Percentiles rank a stretch among this genome's conserved stretches.
Evolutionary conservation across 1,284 basidiomycete genomes (phyloP).

Genomic region (Somion occarium): DNA sequence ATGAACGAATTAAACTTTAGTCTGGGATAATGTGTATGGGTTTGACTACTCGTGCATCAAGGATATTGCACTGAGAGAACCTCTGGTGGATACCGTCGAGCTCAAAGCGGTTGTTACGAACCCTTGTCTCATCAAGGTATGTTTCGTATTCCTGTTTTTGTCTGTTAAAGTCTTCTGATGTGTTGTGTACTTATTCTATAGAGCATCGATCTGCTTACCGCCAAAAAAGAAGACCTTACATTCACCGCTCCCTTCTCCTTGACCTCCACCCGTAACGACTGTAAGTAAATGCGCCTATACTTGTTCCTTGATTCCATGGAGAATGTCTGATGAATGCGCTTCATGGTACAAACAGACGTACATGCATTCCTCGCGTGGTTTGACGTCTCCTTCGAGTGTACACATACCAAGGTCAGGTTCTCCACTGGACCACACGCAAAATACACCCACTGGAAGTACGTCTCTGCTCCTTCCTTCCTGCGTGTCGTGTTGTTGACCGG

Average conservation of each 20-base stretch:
- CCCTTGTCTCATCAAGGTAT: constrained; percentile 81
- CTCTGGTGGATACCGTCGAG: constrained; percentile 97
- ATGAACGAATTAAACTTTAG: constrained; percentile 36
- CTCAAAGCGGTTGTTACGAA: constrained; percentile 89
- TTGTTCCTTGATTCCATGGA: too few species aligned
- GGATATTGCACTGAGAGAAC: constrained; percentile 95
- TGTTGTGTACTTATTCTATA: constrained; percentile 25
- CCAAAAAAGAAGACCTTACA: constrained; percentile 92
- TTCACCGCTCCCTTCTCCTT: constrained; percentile 84
- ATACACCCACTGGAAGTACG: constrained; percentile 96
- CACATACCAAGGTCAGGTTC: constrained; percentile 95
- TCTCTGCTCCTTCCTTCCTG: constrained; percentile 14
- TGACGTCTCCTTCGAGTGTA: constrained; percentile 93
- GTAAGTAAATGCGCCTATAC: constrained; percentile 39
- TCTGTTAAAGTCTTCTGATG: neutral
- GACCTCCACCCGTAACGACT: constrained; percentile 87
- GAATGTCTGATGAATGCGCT: too few species aligned
- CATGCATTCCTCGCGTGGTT: constrained; percentile 99
- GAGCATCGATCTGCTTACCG: constrained; percentile 90
- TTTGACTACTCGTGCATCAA: constrained; percentile 99
- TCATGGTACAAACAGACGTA: constrained; percentile 52
- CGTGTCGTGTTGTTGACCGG: neutral
- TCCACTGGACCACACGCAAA: constrained; percentile 94
- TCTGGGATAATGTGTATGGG: constrained; percentile 99
- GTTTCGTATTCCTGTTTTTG: constrained; percentile 12